phyloP scores from a whole-genome alignment of 345 rosid species.

The Raphanus sativus region DNA sequence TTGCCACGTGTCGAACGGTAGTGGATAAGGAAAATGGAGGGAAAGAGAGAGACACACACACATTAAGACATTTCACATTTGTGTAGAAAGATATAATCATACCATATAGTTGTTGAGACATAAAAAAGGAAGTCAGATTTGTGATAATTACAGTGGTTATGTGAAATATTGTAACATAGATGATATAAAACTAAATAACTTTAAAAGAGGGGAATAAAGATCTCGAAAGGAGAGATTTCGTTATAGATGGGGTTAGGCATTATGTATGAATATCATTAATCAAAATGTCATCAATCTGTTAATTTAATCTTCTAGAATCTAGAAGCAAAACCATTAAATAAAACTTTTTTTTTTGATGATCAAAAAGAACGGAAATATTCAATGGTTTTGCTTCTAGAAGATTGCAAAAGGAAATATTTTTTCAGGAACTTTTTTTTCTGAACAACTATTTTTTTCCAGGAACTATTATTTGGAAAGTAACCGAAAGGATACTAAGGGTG shows the following conservation, averaged over 20 bases:
- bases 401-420: neutral
- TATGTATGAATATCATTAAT: constrained; percentile 32
- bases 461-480: neutral
- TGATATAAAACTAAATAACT: constrained; percentile 15
- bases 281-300: constrained; percentile 39
- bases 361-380: too few species aligned
- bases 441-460: neutral
- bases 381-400: constrained; percentile 35
- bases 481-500: too few species aligned
- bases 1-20: constrained; percentile 45
- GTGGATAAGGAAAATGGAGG: constrained; percentile 36
- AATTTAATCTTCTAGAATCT: too few species aligned
- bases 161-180: constrained; percentile 36
- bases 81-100: constrained; percentile 41
- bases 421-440: neutral
- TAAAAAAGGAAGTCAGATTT: constrained; percentile 40
- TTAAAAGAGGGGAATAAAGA: constrained; percentile 24
- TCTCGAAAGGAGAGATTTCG: constrained; percentile 35
- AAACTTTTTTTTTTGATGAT: too few species aligned
- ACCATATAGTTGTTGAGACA: constrained; percentile 35
- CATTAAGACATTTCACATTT: constrained; percentile 31
- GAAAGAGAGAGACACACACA: constrained; percentile 12
- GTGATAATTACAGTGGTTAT: constrained; percentile 45
- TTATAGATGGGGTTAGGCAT: constrained; percentile 15
- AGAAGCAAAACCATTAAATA: too few species aligned